A percentile compares a stretch with the other conserved stretches of the same genome.
These are phyloP conservation scores for Fallopia convolvulus DNA, from an alignment of 148 eudicot species.

Conservation along the genomic window DNA sequence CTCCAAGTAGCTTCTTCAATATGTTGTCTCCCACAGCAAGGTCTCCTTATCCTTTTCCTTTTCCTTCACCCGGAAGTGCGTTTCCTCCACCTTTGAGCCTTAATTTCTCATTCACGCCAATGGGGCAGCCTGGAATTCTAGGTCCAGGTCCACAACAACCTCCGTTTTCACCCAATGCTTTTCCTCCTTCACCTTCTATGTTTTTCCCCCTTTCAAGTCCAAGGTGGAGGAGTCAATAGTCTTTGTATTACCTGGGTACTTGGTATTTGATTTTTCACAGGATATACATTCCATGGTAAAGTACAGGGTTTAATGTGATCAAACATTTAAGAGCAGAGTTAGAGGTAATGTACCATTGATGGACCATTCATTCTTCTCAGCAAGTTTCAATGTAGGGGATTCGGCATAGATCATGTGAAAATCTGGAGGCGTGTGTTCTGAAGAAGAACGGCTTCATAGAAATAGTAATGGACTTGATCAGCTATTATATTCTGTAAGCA, in stretches of 20 bases:
- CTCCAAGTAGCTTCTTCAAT: slow-evolving; percentile 60
- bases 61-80: slow-evolving; percentile 58
- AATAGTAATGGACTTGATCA: neutral
- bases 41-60: slow-evolving; percentile 79
- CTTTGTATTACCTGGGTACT: neutral
- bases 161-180: slow-evolving; percentile 53
- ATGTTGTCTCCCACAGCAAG: slow-evolving; percentile 59
- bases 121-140: slow-evolving; percentile 42
- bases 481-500: slow-evolving; percentile 1
- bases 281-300: neutral
- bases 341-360: neutral
- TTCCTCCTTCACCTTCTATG: slow-evolving; percentile 45
- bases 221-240: slow-evolving; percentile 47
- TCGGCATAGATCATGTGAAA: neutral
- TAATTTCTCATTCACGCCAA: slow-evolving; percentile 36
- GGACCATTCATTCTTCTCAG: slow-evolving; percentile 3
- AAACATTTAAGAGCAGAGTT: slow-evolving; percentile 1
- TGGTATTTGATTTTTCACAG: neutral
- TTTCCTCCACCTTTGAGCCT: slow-evolving; percentile 50
- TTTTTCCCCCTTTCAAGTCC: slow-evolving; percentile 51
- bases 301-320: neutral
- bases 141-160: slow-evolving; percentile 62
- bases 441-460: neutral
- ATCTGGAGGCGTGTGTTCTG: neutral
- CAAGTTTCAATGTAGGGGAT: slow-evolving; percentile 1